Conservation (phyloP, 179 eudicot genomes). For the Drosera spatulata region DNA sequence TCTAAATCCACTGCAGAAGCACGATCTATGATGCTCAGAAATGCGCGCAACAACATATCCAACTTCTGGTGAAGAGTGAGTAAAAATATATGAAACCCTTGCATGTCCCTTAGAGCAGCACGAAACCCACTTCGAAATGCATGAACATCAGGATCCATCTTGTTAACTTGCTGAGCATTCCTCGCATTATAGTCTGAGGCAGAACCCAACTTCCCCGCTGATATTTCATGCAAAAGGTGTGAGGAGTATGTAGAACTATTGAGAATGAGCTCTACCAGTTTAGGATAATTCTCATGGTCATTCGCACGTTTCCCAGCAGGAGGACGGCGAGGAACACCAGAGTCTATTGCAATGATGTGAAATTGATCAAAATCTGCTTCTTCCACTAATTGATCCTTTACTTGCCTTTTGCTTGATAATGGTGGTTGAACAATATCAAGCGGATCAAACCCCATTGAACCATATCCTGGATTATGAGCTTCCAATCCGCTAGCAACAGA, state of each 20-base stretch:
- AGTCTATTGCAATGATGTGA: conserved; percentile 86
- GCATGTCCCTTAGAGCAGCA: conserved; percentile 84
- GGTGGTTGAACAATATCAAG: conserved; percentile 44
- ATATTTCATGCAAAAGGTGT: conserved; percentile 62
- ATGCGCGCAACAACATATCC: conserved; percentile 62
- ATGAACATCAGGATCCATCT: conserved; percentile 52
- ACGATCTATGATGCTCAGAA: conserved; percentile 48
- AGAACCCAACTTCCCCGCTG: conserved; percentile 68
- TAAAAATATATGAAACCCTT: conserved; percentile 95
- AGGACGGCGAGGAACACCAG: conserved; percentile 97
- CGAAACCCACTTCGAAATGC: conserved; percentile 82
- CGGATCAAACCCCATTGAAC: conserved; percentile 48
- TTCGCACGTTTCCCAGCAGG: conserved; percentile 86
- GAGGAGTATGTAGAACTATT: conserved; percentile 81
- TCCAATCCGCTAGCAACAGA: conserved; percentile 64
- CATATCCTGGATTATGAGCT: conserved; percentile 33
- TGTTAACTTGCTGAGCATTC: conserved; percentile 18
- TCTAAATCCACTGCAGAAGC: conserved; percentile 51
- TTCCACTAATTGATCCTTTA: conserved; percentile 30
- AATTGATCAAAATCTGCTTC: conserved; percentile 31
- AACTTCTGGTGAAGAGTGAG: conserved; percentile 90
- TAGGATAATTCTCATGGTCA: conserved; percentile 87
- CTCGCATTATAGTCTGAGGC: conserved; percentile 27
- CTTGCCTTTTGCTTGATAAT: conserved; percentile 30
- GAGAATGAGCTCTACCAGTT: conserved; percentile 86